phyloP scores from a whole-genome alignment of 768 basidiomycete genomes.

The Podaxis sp. region DNA sequence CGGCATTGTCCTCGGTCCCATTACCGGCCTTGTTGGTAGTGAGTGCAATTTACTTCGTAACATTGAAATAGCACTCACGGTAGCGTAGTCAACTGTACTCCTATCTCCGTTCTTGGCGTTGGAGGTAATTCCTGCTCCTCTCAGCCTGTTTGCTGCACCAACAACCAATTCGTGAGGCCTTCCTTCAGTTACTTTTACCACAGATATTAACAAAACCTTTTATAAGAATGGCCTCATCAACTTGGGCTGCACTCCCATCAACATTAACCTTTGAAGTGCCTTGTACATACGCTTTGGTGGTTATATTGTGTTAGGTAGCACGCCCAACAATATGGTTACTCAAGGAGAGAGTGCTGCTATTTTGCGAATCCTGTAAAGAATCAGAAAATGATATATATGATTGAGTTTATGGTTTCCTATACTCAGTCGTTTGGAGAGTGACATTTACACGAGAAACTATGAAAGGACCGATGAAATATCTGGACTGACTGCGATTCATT shows the following conservation, averaged over 20 bases:
- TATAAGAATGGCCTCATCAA: not conserved
- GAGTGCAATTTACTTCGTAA: not conserved
- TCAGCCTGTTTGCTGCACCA: constrained; percentile 13
- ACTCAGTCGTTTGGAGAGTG: too few species aligned
- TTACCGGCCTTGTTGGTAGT: constrained; percentile 24
- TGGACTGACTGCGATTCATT: too few species aligned
- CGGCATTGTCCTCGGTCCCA: constrained; percentile 14
- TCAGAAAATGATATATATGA: too few species aligned
- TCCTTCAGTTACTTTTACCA: not conserved
- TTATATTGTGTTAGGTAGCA: too few species aligned
- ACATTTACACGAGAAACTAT: too few species aligned
- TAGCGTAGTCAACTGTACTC: constrained; percentile 23
- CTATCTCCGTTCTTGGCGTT: constrained; percentile 24
- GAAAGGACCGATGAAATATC: too few species aligned
- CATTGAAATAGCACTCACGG: not conserved
- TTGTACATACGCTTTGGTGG: too few species aligned
- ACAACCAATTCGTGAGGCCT: not conserved
- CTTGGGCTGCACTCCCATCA: constrained; percentile 9
- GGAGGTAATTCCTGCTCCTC: constrained; percentile 20
- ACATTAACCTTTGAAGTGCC: not conserved
- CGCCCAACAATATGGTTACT: too few species aligned
- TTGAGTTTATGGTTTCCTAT: too few species aligned
- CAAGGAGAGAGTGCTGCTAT: too few species aligned
- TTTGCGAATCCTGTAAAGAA: too few species aligned
- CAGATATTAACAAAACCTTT: not conserved